A percentile compares a stretch with the other conserved stretches of the same genome.
Conservation (phyloP, 2,329 filamentous ascomycete genomes). For the Karstenula rhodostoma region DNA sequence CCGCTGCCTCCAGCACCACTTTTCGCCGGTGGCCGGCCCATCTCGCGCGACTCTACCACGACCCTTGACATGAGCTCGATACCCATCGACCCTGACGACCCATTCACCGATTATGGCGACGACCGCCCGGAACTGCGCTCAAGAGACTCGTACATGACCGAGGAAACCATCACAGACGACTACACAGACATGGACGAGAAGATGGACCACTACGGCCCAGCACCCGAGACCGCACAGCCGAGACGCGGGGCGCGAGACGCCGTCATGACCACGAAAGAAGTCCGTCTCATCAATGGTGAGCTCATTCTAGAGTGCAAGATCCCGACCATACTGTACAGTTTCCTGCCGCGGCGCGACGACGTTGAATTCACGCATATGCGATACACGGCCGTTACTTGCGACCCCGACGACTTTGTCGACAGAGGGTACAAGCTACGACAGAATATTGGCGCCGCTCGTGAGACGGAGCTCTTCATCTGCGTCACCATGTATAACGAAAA, state of each 20-base stretch:
- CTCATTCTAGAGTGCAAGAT: conserved; percentile 99
- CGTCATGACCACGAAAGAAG: conserved; percentile 91
- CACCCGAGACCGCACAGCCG: conserved; percentile 85
- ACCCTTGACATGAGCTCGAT: conserved; percentile 73
- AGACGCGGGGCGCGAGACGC: conserved; percentile 85
- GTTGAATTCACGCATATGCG: conserved; percentile 98
- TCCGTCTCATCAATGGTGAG: conserved; percentile 95
- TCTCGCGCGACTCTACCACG: conserved; percentile 52
- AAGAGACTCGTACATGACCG: conserved; percentile 69
- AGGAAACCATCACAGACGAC: conserved; percentile 66
- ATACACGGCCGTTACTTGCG: conserved; percentile 97
- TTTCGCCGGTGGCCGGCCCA: conserved; percentile 68
- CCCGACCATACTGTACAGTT: conserved; percentile 96
- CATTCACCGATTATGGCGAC: conserved; percentile 72
- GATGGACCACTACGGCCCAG: conserved; percentile 83
- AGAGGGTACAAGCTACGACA: conserved; percentile 93
- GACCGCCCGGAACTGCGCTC: conserved; percentile 67
- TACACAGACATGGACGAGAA: conserved; percentile 61
- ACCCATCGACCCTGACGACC: conserved; percentile 70
- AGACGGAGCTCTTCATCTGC: conserved; percentile 96
- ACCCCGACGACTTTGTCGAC: conserved; percentile 90
- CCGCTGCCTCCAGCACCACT: conserved; percentile 89
- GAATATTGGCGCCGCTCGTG: conserved; percentile 80
- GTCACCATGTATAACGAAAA: conserved; percentile 99
- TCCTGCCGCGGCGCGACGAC: conserved; percentile 90